Base-by-base conservation (phyloP, 331 rosid genomes). In the Cydonia oblonga region DNA sequence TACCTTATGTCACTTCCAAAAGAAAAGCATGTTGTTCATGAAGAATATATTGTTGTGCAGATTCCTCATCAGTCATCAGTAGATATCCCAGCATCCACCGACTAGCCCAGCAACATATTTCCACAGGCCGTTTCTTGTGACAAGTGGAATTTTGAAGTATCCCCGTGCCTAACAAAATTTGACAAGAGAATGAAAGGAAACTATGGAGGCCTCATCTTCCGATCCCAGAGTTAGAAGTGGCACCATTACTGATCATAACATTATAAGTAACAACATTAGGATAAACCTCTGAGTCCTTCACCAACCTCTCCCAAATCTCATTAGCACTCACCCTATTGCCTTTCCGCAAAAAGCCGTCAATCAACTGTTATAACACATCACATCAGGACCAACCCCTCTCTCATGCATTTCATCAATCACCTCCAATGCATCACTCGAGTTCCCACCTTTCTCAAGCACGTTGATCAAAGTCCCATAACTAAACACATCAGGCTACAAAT, bases 361-460 rank as follows among this genome's bases (percentile, higher is more conserved):
- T 89, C 77, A 95, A 79, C 88, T 84, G 68, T 91, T 89, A 73
- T 91, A 91, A 88, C 92, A 89, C 83, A 80, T 80, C 28, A 89
- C n/a, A 79, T 95, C 98, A 26, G 90, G 86, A 3, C 60, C 49
- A 29, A 91, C 82, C 20, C 90, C 93, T 82, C 90, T 88, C 5
- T 79, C 90, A 64, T 82, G 62, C 99, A 88, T 95, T 91, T 87
- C 96, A 38, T 91, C 96, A 9, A 95, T 90, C 93, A 91, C 70
- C 69, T 89, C 88, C 71, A 83, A 64, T 1, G 99, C 99, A 70
- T 40, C 66, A 13, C 54, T 24, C 78, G 88, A 72, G 35, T 72
- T 79, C 3, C 97, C 90, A 28, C 25, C 75, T 65, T 87, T 95
- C 5, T 76, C 96, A n/a, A 73, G 67, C 4, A 73, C 87, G 40